Percentiles rank a stretch among this genome's conserved stretches.
phyloP scores from a whole-genome alignment of 257 asterid genomes.

The Pogostemon cablin region DNA sequence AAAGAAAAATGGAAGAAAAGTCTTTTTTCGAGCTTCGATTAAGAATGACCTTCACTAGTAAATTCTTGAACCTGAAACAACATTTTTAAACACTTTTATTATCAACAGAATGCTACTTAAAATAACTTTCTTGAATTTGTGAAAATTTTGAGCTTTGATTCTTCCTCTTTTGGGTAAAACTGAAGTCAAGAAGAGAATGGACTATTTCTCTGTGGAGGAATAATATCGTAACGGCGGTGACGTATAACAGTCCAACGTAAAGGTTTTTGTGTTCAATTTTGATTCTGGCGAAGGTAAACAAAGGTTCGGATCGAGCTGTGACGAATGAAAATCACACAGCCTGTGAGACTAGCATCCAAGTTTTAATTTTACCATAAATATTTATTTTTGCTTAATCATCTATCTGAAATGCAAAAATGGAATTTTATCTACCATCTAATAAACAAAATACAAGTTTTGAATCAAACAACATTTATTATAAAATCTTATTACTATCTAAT shows the following conservation, averaged over 20 bases:
- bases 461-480: neutral
- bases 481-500: neutral
- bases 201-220: slow-evolving; percentile 6
- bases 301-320: slow-evolving; percentile 26
- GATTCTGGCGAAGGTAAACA: neutral
- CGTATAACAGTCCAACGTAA: slow-evolving; percentile 16
- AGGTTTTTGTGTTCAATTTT: neutral
- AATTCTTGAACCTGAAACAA: slow-evolving; percentile 46
- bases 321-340: neutral
- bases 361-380: neutral
- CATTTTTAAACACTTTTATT: slow-evolving; percentile 23
- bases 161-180: slow-evolving; percentile 34
- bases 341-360: slow-evolving; percentile 6
- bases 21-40: slow-evolving; percentile 33
- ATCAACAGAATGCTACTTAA: slow-evolving; percentile 10
- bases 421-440: neutral
- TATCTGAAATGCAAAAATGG: neutral
- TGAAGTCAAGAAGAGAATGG: slow-evolving; percentile 35
- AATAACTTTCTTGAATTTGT: slow-evolving; percentile 26
- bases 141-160: slow-evolving; percentile 22
- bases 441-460: neutral
- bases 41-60: slow-evolving; percentile 41
- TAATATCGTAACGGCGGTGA: neutral
- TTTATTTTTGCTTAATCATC: neutral
- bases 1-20: neutral